Percentiles rank a stretch among this genome's conserved stretches.
phyloP scores from a whole-genome alignment of 345 rosid species.

The Rhizophora mangle region DNA sequence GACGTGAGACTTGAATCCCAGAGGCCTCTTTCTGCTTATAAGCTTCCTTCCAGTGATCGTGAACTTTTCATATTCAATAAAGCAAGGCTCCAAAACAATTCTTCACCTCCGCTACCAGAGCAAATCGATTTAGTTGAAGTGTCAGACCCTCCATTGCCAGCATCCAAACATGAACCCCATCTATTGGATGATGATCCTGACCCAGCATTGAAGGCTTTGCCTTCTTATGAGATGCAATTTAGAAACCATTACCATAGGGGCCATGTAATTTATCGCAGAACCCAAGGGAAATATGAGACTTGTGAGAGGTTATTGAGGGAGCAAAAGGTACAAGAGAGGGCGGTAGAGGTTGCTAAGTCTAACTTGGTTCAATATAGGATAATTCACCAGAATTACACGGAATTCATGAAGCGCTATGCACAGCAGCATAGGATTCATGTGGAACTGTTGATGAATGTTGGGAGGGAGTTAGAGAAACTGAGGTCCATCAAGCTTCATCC shows the following conservation, averaged over 20 bases:
- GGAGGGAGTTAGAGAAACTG: conserved; percentile 73
- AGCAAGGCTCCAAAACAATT: conserved; percentile 58
- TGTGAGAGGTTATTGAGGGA: conserved; percentile 73
- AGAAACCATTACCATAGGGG: conserved; percentile 71
- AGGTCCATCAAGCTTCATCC: conserved; percentile 79
- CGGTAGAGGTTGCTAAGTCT: conserved; percentile 73
- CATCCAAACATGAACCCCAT: conserved; percentile 53
- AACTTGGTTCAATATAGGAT: conserved; percentile 84
- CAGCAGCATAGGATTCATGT: conserved; percentile 71
- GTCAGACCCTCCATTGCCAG: conserved; percentile 51
- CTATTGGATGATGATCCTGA: conserved; percentile 83
- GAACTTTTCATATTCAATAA: conserved; percentile 82
- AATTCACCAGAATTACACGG: conserved; percentile 64
- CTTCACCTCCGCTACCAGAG: conserved; percentile 63
- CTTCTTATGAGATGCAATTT: conserved; percentile 84
- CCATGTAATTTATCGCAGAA: conserved; percentile 50
- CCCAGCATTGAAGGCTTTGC: conserved; percentile 93
- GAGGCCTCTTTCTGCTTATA: conserved; percentile 61
- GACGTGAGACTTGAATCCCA: conserved; percentile 87
- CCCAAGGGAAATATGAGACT: conserved; percentile 45
- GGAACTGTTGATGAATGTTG: conserved; percentile 66
- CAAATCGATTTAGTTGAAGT: conserved; percentile 50
- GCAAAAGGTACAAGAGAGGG: conserved; percentile 89
- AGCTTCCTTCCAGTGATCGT: conserved; percentile 63
- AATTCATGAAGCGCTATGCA: conserved; percentile 80